phyloP scores from a whole-genome alignment of 306 rosid genomes.

The Vachellia pachyceras region DNA sequence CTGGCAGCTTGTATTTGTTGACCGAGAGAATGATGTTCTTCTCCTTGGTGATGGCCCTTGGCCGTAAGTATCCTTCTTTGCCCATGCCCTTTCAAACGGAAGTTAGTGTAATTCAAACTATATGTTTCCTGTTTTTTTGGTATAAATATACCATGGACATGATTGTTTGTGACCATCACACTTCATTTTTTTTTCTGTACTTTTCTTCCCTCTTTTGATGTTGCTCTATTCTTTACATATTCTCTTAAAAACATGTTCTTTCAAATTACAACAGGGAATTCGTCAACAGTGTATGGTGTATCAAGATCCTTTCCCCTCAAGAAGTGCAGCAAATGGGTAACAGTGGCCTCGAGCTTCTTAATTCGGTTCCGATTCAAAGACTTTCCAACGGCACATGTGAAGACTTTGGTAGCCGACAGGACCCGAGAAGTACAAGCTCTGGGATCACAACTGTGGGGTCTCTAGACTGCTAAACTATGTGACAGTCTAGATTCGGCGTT shows the following conservation, averaged over 20 bases:
- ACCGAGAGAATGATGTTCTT: conserved; percentile 95
- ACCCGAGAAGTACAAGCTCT: conserved; percentile 68
- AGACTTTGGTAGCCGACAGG: conserved; percentile 75
- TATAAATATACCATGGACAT: too few species aligned
- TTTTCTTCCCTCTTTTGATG: neutral
- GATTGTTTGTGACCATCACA: neutral
- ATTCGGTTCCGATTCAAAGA: conserved; percentile 83
- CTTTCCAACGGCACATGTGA: conserved; percentile 74
- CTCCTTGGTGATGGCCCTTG: conserved; percentile 91
- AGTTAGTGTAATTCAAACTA: neutral
- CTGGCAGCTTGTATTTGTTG: conserved; percentile 99
- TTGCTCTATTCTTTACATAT: neutral
- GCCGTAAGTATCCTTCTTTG: conserved; percentile 50
- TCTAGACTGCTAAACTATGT: conserved; percentile 66
- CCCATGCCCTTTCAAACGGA: neutral
- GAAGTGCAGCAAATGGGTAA: conserved; percentile 97
- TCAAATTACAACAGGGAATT: conserved; percentile 82
- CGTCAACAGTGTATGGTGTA: conserved; percentile 93
- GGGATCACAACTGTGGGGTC: conserved; percentile 89
- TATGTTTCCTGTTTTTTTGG: neutral
- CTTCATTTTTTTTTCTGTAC: neutral
- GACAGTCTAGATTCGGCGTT: conserved; percentile 48
- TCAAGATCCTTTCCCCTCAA: conserved; percentile 94
- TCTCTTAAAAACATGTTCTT: neutral
- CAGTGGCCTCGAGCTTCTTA: conserved; percentile 75